These are phyloP conservation scores for Elsinoe necatrix DNA, from an alignment of 2,329 filamentous ascomycete species.

Conservation along the genomic window DNA sequence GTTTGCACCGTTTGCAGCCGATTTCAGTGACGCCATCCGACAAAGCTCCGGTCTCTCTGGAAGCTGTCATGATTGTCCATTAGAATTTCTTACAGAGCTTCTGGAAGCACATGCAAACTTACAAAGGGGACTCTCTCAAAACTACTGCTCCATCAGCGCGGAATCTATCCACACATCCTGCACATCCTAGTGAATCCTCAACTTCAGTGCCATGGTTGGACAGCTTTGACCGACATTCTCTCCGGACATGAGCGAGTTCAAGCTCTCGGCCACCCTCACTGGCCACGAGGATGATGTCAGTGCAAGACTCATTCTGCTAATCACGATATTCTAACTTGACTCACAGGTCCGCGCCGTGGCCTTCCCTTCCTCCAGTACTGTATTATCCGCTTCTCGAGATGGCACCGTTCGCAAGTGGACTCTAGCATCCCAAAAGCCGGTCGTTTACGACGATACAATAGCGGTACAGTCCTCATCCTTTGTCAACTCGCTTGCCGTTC, in stretches of 20 bases:
- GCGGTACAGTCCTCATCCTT: conserved; percentile 74
- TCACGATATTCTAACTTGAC: neutral
- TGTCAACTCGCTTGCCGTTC: conserved; percentile 74
- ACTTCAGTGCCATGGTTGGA: neutral
- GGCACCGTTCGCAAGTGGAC: conserved; percentile 84
- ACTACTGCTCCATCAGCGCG: neutral
- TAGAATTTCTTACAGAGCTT: neutral
- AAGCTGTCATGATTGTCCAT: neutral
- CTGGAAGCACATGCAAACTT: neutral
- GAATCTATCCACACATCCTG: neutral
- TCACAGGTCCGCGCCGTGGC: conserved; percentile 73
- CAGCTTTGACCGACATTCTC: neutral
- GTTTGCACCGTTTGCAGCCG: conserved; percentile 8
- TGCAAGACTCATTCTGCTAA: conserved; percentile 12
- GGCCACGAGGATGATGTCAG: conserved; percentile 92
- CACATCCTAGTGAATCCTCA: neutral
- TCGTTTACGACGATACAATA: conserved; percentile 68
- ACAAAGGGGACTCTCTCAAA: neutral
- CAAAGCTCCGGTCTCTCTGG: neutral
- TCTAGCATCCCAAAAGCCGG: conserved; percentile 55
- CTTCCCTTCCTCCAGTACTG: conserved; percentile 62
- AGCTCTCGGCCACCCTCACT: conserved; percentile 79
- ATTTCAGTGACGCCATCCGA: neutral
- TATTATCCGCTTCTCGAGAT: conserved; percentile 86
- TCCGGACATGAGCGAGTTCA: conserved; percentile 66